Conservation (phyloP, 176 grass and related monocot species). For the Puccinellia tenuiflora region DNA sequence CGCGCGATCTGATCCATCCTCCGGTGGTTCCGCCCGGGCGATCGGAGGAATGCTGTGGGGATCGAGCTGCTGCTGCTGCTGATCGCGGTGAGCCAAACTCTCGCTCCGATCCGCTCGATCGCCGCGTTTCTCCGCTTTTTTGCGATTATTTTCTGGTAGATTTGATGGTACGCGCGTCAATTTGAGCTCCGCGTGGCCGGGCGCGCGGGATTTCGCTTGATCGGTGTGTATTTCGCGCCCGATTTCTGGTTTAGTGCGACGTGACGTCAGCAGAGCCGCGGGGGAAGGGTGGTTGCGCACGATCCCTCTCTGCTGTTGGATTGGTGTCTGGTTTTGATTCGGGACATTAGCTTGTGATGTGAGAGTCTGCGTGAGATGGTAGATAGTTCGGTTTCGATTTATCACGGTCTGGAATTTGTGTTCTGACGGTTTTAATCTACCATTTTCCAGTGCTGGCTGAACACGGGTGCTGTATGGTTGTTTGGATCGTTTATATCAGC, state of each 20-base stretch:
- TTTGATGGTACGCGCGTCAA: not conserved
- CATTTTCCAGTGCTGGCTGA: not conserved
- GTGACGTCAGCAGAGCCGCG: not conserved
- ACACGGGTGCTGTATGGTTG: not conserved
- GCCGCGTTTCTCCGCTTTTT: not conserved
- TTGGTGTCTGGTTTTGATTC: not conserved
- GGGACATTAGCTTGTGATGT: not conserved
- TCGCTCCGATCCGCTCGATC: slow-evolving; percentile 23
- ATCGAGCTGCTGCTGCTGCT: not conserved
- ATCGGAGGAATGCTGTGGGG: slow-evolving; percentile 25
- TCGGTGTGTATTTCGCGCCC: not conserved
- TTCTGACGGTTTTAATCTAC: not conserved
- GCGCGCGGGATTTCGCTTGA: not conserved
- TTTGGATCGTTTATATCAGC: not conserved
- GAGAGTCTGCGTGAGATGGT: not conserved
- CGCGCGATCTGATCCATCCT: slow-evolving; percentile 8
- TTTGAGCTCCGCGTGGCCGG: not conserved
- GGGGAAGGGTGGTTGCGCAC: not conserved
- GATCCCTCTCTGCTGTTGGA: not conserved
- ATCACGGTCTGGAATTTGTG: not conserved
- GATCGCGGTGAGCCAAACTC: slow-evolving; percentile 26
- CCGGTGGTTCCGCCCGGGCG: not conserved
- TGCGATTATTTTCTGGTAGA: not conserved
- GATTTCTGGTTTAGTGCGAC: not conserved
- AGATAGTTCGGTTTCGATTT: not conserved